These are phyloP conservation scores for Pholiota conissans DNA, from an alignment of 768 basidiomycete species.

Conservation along the genomic window DNA sequence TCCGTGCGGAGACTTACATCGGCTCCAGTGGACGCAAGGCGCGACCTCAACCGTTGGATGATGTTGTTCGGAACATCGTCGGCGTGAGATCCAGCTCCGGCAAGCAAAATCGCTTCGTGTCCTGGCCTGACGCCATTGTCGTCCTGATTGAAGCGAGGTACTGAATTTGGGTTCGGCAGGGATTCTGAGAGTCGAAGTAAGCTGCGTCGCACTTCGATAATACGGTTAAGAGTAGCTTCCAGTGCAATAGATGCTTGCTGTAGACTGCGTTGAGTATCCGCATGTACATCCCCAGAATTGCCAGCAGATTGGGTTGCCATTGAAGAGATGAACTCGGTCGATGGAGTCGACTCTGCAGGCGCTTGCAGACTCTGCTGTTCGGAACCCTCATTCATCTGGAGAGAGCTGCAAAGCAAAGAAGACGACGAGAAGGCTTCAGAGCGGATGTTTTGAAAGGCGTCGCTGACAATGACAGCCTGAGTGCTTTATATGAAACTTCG, in stretches of 20 bases:
- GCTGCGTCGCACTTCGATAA: conserved; percentile 53
- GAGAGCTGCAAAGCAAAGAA: no score
- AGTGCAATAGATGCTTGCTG: conserved; percentile 54
- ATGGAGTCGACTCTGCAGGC: neutral
- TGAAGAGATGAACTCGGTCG: neutral
- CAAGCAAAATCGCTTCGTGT: conserved; percentile 37
- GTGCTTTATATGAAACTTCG: no score
- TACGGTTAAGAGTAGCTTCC: conserved; percentile 54
- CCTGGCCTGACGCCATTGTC: conserved; percentile 36
- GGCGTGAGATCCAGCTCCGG: conserved; percentile 11
- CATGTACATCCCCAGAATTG: conserved; percentile 8
- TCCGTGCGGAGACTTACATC: no score
- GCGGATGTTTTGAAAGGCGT: no score
- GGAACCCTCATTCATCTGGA: no score
- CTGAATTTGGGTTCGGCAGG: conserved; percentile 20
- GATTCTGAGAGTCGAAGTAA: conserved; percentile 44
- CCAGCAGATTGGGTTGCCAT: neutral
- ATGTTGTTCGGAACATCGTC: no score
- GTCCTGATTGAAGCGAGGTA: conserved; percentile 10
- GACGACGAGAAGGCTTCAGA: no score
- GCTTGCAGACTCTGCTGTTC: no score
- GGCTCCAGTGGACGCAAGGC: no score
- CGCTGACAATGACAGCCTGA: no score
- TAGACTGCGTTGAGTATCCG: conserved; percentile 27
- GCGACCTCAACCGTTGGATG: no score